Evolutionary conservation across 2,329 filamentous ascomycete species (phyloP), one percentile per base, ranked within the genome.

Genomic region (Stachybotrys chlorohalonatus): DNA sequence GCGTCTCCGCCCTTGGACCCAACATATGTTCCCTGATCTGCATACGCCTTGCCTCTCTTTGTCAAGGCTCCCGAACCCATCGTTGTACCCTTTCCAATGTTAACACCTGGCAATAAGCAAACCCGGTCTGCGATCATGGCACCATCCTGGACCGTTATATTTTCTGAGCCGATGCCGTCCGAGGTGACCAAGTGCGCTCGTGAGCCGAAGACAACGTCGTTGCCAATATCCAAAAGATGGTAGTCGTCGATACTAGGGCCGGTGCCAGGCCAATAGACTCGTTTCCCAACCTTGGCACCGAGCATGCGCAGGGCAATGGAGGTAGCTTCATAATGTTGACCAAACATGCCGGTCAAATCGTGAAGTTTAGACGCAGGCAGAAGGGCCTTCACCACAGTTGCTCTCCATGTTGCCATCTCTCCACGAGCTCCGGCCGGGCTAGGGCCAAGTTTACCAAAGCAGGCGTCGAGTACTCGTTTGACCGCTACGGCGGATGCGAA

Each of bases 171-270:
- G 24, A 63, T 66, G 3, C 73, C 76, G 61, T 83, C 80, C 0
- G 77, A 77, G 1, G 78, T 82, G 32, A 82, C 64, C 0, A 83
- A 60, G 54, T 80, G 73, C 3, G 79, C 75, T 3, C 79, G 73
- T 11, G 79, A 82, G 0, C 80, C 80, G 57, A 83, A 83, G 9
- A 83, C 78, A n/a, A 83, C 79, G 63, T 83, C 76, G 54, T 82
- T 74, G 9, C 80, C 80, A 56, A 83, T 70, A 30, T 82, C 73
- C 11, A 83, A 60, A 1, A 82, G 67, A 57, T 81, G 76, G 57
- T 81, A 82, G 58, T 82, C 77, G 15, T 76, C 72, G 42, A 82
- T 74, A 1, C 66, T 68, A 1, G 79, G 80, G 0, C 79, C 79
- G 15, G 76, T 80, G 8, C 79, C 79, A 3, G 79, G 80, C 80